A percentile compares a stretch with the other conserved stretches of the same genome.
Conservation (phyloP, 2,329 filamentous ascomycete species). For the Diaporthe vaccinii region DNA sequence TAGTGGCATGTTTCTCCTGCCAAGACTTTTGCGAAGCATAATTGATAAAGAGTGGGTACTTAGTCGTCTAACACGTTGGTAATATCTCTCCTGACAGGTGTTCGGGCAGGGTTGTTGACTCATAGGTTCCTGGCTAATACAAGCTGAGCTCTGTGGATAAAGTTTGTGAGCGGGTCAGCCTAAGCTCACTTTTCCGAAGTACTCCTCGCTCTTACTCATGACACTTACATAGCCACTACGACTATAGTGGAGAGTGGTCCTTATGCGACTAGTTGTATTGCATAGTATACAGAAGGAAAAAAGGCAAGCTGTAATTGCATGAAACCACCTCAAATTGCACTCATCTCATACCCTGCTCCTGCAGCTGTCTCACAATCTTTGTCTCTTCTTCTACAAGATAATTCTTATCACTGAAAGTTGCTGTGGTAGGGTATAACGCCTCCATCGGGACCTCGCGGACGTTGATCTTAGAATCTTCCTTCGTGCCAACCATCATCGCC, state of each 20-base stretch:
- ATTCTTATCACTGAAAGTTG: constrained; percentile 9
- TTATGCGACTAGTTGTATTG: background rate
- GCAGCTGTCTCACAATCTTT: constrained; percentile 11
- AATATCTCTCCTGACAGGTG: background rate
- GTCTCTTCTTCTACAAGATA: constrained; percentile 22
- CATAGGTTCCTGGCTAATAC: background rate
- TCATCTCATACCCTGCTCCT: background rate
- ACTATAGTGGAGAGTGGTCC: too few species aligned
- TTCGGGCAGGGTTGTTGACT: constrained; percentile 14
- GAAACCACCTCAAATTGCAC: background rate
- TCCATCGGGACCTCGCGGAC: constrained; percentile 40
- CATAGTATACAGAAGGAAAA: too few species aligned
- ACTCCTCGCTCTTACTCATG: background rate
- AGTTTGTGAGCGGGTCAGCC: background rate
- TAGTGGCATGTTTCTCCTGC: background rate
- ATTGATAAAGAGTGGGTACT: background rate
- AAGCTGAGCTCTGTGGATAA: background rate
- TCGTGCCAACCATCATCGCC: constrained; percentile 41
- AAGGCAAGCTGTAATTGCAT: background rate
- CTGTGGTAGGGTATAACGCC: constrained; percentile 27
- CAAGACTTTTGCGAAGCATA: background rate
- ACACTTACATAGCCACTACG: background rate
- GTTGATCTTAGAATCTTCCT: constrained; percentile 34
- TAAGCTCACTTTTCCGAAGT: background rate
- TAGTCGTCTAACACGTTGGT: background rate